These are phyloP conservation scores for Hypoxylon trugodes DNA, from an alignment of 495 filamentous ascomycete species.

Conservation along the genomic window DNA sequence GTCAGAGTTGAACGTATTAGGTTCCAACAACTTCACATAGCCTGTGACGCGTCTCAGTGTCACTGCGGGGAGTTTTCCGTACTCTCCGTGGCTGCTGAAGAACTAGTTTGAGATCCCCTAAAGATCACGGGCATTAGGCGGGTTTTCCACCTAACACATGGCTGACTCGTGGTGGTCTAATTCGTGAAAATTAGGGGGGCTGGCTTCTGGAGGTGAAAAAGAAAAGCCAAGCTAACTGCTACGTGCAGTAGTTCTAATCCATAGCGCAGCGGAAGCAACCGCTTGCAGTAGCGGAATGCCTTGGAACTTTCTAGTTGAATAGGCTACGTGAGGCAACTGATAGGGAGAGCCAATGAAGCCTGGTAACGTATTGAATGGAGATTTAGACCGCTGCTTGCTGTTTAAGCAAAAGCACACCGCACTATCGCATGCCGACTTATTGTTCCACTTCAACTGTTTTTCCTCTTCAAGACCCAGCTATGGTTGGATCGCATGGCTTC, in stretches of 20 bases:
- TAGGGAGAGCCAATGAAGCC: background rate
- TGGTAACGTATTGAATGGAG: background rate
- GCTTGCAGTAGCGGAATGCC: conserved; percentile 10
- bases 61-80: too few species aligned
- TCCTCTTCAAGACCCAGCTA: background rate
- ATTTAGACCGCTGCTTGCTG: conserved; percentile 1
- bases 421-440: background rate
- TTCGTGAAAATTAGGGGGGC: background rate
- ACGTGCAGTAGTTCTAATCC: background rate
- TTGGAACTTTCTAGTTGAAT: background rate
- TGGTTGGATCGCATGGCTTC: background rate
- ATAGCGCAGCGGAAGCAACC: conserved; percentile 15
- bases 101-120: too few species aligned
- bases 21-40: too few species aligned
- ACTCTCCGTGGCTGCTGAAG: too few species aligned
- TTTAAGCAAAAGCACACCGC: background rate
- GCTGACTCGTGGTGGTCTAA: background rate
- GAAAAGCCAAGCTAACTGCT: background rate
- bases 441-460: background rate
- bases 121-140: too few species aligned
- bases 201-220: background rate
- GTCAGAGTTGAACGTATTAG: too few species aligned
- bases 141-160: background rate
- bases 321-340: background rate
- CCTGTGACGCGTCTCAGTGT: too few species aligned